phyloP scores from a whole-genome alignment of 2,329 filamentous ascomycete genomes.

The Coniochaeta hoffmannii region DNA sequence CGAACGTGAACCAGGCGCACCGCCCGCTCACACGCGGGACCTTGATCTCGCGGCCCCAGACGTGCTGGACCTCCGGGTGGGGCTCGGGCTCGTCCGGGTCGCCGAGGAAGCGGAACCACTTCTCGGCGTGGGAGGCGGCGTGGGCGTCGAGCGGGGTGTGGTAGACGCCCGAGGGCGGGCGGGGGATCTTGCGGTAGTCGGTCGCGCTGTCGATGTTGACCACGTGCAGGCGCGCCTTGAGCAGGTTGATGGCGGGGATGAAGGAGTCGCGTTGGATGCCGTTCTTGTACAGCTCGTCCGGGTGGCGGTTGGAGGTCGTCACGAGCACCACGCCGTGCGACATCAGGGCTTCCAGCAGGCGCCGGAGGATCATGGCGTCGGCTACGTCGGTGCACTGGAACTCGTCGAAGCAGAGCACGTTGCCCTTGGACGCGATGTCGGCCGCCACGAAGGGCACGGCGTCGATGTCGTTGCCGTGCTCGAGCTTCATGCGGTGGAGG shows the following conservation, averaged over 20 bases:
- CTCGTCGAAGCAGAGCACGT: slow-evolving; percentile 94
- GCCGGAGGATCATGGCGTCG: slow-evolving; percentile 92
- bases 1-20: slow-evolving; percentile 85
- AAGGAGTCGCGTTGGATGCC: slow-evolving; percentile 95
- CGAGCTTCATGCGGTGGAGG: slow-evolving; percentile 82
- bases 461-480: slow-evolving; percentile 83
- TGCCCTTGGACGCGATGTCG: slow-evolving; percentile 79
- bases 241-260: slow-evolving; percentile 86
- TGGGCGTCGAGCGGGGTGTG: slow-evolving; percentile 77
- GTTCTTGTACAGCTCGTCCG: slow-evolving; percentile 94
- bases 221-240: slow-evolving; percentile 76
- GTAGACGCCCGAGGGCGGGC: slow-evolving; percentile 89
- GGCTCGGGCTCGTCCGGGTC: slow-evolving; percentile 70
- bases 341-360: slow-evolving; percentile 85
- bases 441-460: slow-evolving; percentile 87
- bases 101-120: slow-evolving; percentile 93
- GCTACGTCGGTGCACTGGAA: slow-evolving; percentile 98
- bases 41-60: slow-evolving; percentile 87
- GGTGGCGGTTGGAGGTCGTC: slow-evolving; percentile 94
- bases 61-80: slow-evolving; percentile 69
- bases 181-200: slow-evolving; percentile 94
- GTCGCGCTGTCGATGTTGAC: slow-evolving; percentile 93
- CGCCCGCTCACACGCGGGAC: slow-evolving; percentile 84
- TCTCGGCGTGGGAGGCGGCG: slow-evolving; percentile 74
- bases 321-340: slow-evolving; percentile 93